Evolutionary conservation across 1,139 yeast species (phyloP), one percentile per base, ranked within the genome.

Genomic region (Suhomyces ambrosiae): DNA sequence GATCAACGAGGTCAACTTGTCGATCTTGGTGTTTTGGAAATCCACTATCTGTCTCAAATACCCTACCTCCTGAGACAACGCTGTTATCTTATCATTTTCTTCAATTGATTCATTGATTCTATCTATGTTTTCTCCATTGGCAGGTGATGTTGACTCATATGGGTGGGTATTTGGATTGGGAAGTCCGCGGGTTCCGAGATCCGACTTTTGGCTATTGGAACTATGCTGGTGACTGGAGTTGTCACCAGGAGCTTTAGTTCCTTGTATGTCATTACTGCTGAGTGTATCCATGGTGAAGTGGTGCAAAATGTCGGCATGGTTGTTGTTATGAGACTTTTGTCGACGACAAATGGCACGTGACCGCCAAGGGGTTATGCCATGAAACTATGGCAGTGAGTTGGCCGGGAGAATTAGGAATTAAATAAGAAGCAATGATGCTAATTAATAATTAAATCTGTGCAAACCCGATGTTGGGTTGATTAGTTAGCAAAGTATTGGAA

Each of bases 1-100:
- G 29, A 68, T 54, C 37, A 67, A 49, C 26, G 52, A 47, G 22
- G 71, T 58, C 41, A 70, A 54, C 49, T 68, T 68, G 35, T 70
- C 74, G 35, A 71, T 60, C 47, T 67, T 67, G 42, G 52, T 53
- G 48, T 60, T 62, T 45, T 70, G 75, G 47, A 58, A 65, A 14
- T 66, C 72, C 27, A 69, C 53, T 15, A 68, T 52, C 32, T 63
- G 70, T 34, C 71, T 61, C 27, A 71, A 52, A 44, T 63, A 65
- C 17, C 59, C 56, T 23, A 69, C 49, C 37, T 69, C 74, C 37
- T 64, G 65, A 37, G 50, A 53, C 12, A 65, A 48, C 7, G 58
- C 38, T 13, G 48, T 45, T 3, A 61, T 42, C 43, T 57, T 59
- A 30, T 58, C 64, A 26, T 43, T 51, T 23, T 47, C 48, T 31